Percentiles rank a stretch among this genome's conserved stretches.
These are phyloP conservation scores for Rhipidocladum racemiflorum DNA, from an alignment of 176 grass and related monocot genomes.

Conservation along the genomic window DNA sequence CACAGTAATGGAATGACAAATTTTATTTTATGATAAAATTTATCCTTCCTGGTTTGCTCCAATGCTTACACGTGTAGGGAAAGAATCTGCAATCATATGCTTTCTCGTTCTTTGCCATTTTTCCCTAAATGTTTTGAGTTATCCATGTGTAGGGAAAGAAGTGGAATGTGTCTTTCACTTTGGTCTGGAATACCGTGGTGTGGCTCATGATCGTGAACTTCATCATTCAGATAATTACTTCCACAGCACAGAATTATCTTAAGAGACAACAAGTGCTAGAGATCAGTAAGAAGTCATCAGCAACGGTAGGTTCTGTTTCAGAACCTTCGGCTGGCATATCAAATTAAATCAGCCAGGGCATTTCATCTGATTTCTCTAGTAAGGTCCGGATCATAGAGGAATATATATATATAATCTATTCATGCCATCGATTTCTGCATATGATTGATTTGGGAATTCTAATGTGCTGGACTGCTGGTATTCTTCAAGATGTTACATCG, in stretches of 20 bases:
- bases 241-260: conserved; percentile 76
- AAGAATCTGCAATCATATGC: not conserved
- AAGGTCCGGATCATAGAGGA: not conserved
- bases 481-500: conserved; percentile 14
- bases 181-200: conserved; percentile 82
- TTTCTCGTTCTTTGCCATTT: not conserved
- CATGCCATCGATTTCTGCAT: not conserved
- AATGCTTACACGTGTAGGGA: too few relatives aligned
- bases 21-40: not conserved
- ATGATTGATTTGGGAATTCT: not conserved
- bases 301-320: conserved; percentile 3
- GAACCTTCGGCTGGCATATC: conserved; percentile 28
- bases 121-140: conserved; percentile 12
- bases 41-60: not conserved
- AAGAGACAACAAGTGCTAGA: conserved; percentile 76
- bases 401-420: not conserved
- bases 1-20: not conserved
- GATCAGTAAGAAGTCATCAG: conserved; percentile 43
- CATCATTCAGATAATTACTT: conserved; percentile 79
- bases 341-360: conserved; percentile 17
- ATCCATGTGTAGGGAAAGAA: conserved; percentile 52
- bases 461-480: not conserved
- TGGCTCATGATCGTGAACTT: conserved; percentile 86
- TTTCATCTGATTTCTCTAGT: not conserved
- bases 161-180: conserved; percentile 71